phyloP scores from a whole-genome alignment of 805 yeast genomes.

The Candida incommunis region DNA sequence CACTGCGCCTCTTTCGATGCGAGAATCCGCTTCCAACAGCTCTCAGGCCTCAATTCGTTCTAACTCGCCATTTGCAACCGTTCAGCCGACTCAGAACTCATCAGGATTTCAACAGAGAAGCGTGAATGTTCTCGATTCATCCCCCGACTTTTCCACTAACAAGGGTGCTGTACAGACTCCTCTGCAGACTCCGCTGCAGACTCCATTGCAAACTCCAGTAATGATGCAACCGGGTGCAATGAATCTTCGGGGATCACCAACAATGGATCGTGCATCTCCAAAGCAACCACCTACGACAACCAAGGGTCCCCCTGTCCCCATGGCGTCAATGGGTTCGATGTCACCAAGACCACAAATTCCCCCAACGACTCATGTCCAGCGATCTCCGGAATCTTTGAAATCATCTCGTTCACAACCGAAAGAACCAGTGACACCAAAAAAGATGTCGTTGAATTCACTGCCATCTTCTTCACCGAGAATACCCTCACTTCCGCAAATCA shows the following conservation, averaged over 20 bases:
- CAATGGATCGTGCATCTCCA: background rate
- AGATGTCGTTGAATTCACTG: no score
- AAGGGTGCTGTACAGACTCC: no score
- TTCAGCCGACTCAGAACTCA: no score
- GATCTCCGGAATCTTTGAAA: background rate
- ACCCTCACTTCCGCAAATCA: background rate
- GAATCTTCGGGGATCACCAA: background rate
- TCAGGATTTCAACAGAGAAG: no score
- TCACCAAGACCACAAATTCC: background rate
- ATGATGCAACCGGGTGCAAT: background rate
- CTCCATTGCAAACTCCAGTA: constrained; percentile 4
- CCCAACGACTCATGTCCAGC: background rate
- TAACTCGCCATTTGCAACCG: no score
- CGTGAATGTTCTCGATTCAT: no score
- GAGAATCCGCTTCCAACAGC: no score
- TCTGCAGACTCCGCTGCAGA: background rate
- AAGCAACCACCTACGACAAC: background rate
- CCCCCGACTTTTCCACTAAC: no score
- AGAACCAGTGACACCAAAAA: no score
- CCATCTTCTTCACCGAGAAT: background rate
- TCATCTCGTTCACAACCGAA: background rate
- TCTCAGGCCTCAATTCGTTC: no score
- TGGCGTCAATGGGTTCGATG: background rate
- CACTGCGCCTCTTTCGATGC: no score
- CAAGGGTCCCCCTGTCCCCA: no score